Conservation (phyloP, 2,329 filamentous ascomycete species). For the Colletotrichum sidae region DNA sequence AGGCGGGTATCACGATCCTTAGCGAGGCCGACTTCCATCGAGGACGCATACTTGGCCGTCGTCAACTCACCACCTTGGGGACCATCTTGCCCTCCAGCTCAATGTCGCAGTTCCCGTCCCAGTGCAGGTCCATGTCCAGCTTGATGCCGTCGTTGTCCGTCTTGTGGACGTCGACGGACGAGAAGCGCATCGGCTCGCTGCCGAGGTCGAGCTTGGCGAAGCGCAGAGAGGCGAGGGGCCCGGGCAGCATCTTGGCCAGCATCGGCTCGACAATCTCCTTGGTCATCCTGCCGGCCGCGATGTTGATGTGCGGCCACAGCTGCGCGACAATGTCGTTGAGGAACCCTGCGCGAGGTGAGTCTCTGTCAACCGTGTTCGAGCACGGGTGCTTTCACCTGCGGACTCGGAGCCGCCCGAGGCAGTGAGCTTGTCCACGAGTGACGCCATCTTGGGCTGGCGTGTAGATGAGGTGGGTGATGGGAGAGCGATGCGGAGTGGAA, state of each 20-base stretch:
- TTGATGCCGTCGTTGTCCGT: constrained; percentile 57
- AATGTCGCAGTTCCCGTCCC: constrained; percentile 60
- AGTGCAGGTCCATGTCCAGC: constrained; percentile 59
- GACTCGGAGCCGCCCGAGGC: constrained; percentile 54
- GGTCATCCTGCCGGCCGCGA: constrained; percentile 55
- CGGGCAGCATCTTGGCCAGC: constrained; percentile 57
- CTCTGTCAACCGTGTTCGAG: not conserved
- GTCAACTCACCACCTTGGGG: constrained; percentile 52
- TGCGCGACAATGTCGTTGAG: constrained; percentile 60
- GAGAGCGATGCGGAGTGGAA: not conserved
- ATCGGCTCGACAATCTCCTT: constrained; percentile 62
- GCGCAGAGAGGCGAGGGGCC: constrained; percentile 53
- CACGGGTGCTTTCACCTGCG: constrained; percentile 42
- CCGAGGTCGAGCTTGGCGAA: constrained; percentile 61
- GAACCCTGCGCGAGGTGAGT: constrained; percentile 46
- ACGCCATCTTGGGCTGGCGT: constrained; percentile 41
- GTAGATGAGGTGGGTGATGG: constrained; percentile 4
- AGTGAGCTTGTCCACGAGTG: constrained; percentile 52
- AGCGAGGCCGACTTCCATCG: not conserved
- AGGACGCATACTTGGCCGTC: not conserved
- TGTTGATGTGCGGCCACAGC: constrained; percentile 61
- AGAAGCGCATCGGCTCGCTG: constrained; percentile 52
- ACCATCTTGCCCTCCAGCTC: constrained; percentile 56
- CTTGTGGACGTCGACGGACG: constrained; percentile 58
- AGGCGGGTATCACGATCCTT: constrained; percentile 13